A percentile compares a stretch with the other conserved stretches of the same genome.
Conservation (phyloP, 1,284 basidiomycete genomes). For the Mycena citricolor region DNA sequence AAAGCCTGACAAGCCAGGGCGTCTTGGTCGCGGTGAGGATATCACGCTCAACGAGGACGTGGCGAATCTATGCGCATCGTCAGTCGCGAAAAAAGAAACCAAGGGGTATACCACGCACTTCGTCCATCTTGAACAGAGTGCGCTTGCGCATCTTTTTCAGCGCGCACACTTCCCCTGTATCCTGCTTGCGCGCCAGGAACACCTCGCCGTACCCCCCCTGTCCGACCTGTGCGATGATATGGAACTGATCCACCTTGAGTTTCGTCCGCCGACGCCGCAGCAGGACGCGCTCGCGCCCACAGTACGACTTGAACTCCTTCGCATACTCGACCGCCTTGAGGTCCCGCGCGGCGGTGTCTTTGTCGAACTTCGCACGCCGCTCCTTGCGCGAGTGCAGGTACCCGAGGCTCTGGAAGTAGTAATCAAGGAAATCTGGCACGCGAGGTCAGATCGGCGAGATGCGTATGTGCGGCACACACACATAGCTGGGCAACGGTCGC, state of each 20-base stretch:
- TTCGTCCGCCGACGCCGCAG: constrained; percentile 87
- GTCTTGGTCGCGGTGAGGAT: constrained; percentile 95
- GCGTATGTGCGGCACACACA: constrained; percentile 67
- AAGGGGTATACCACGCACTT: constrained; percentile 49
- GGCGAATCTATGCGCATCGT: constrained; percentile 62
- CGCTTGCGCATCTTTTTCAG: constrained; percentile 95
- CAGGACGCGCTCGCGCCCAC: constrained; percentile 86
- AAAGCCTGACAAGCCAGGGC: constrained; percentile 88
- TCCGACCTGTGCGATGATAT: constrained; percentile 95
- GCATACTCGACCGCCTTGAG: constrained; percentile 64
- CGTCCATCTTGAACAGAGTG: constrained; percentile 95
- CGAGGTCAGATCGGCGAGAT: constrained; percentile 50
- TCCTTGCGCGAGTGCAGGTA: constrained; percentile 86
- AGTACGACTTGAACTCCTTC: constrained; percentile 88
- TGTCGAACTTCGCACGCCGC: constrained; percentile 77
- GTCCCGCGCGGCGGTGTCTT: constrained; percentile 72
- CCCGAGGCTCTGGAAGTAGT: constrained; percentile 90
- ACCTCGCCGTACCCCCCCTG: constrained; percentile 98
- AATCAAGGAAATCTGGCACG: constrained; percentile 83
- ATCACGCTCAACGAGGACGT: constrained; percentile 95
- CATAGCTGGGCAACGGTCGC: constrained; percentile 95
- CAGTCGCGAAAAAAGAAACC: constrained; percentile 5
- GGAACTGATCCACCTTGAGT: constrained; percentile 86
- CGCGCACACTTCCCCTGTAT: constrained; percentile 92
- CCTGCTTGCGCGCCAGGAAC: constrained; percentile 87